Evolutionary conservation across 805 yeast genomes (phyloP), one percentile per base, ranked within the genome.

Genomic region (Torulaspora indica): DNA sequence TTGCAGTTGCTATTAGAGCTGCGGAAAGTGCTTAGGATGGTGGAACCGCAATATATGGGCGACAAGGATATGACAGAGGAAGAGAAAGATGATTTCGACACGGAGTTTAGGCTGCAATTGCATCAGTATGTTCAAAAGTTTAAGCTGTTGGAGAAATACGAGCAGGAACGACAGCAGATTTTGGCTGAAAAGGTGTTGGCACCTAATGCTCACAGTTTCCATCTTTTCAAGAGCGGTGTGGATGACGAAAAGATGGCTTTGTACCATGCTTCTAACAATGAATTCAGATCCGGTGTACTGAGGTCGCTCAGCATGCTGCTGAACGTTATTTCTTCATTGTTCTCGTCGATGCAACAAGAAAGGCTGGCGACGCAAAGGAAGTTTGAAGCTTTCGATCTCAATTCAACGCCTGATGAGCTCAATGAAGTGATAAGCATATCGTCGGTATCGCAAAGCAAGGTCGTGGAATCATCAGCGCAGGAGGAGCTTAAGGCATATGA

Each of bases 31-130:
- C 37, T 69, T 1, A 41, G 25, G 12, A 43, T 54, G 1, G 49
- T 67, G 3, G 59, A 56, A 28, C 47, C 62, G 0, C 51, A 57
- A 23, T 71, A 69, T 40, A 42, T 60, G 36, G 45, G 48, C 37
- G 54, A 51, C 37, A 41, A 40, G 36, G 58, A 41, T 40, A 66
- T 77, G 58, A 54, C 72, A 20, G 69, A 71, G 24, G 68, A 63
- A 8, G 81, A 78, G 31, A 76, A 78, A 53, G 77, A 78, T 47
- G 69, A 71, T 29, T 70, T 80, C 17, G 85, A 79, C 51, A 74
- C 77, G 38, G 79, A 78, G 46, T 68, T 78, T 34, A 71, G 77
- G 45, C 54, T 72, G 18, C 75, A 77, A 55, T 53, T 79, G 36
- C 81, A 77, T 51, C 71, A 72, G 45, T 67, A 77, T 50, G 72